These are phyloP conservation scores for Eurotiales sp. DNA, from an alignment of 2,329 filamentous ascomycete genomes.

Conservation along the genomic window DNA sequence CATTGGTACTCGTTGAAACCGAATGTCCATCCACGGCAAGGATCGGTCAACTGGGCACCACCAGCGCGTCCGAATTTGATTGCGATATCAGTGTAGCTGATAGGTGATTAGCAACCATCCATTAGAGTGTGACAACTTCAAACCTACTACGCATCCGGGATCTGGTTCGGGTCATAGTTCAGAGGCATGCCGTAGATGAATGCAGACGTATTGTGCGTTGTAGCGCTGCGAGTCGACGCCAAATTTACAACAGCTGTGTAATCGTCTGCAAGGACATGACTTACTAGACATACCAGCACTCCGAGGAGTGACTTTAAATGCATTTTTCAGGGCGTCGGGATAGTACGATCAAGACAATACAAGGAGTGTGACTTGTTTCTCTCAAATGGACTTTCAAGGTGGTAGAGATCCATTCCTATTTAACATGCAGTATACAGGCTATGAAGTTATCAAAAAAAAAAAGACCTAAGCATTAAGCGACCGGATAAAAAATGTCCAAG, in stretches of 20 bases:
- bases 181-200: constrained; percentile 44
- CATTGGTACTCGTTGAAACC: constrained; percentile 30
- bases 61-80: background rate
- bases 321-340: too few relatives aligned
- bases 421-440: too few relatives aligned
- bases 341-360: too few relatives aligned
- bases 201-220: constrained; percentile 36
- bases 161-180: constrained; percentile 27
- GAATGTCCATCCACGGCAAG: constrained; percentile 38
- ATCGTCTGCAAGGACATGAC: too few relatives aligned
- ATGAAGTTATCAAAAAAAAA: too few relatives aligned
- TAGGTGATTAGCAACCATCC: background rate
- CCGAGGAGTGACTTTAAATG: too few relatives aligned
- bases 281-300: too few relatives aligned
- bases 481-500: too few relatives aligned
- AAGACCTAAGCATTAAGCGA: too few relatives aligned
- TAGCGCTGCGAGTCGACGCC: background rate
- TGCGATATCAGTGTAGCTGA: background rate
- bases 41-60: constrained; percentile 15
- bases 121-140: background rate
- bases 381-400: too few relatives aligned
- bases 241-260: background rate
- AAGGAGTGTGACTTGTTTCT: too few relatives aligned
- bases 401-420: too few relatives aligned
- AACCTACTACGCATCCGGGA: constrained; percentile 27